Conservation (phyloP, 2,329 filamentous ascomycete genomes). For the Hypoxylon sp. region DNA sequence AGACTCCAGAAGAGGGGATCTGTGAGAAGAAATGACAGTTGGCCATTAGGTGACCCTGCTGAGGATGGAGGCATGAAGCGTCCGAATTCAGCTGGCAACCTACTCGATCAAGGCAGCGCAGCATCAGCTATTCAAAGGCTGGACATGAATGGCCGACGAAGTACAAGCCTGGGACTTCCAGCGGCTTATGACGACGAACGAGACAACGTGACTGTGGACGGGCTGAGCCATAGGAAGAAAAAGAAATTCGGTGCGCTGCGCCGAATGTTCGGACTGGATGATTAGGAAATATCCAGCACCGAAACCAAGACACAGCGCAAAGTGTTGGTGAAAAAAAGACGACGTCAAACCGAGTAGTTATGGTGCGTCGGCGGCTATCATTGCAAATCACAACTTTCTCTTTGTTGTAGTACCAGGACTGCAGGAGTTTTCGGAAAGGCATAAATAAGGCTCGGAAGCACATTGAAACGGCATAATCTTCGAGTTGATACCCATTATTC, state of each 20-base stretch:
- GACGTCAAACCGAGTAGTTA: constrained; percentile 33
- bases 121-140: constrained; percentile 35
- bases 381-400: constrained; percentile 30
- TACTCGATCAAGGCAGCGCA: constrained; percentile 38
- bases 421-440: constrained; percentile 37
- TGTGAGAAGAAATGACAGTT: constrained; percentile 60
- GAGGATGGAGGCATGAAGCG: constrained; percentile 47
- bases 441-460: constrained; percentile 23
- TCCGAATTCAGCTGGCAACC: constrained; percentile 52
- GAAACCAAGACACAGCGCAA: constrained; percentile 38
- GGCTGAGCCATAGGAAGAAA: constrained; percentile 51
- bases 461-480: constrained; percentile 35
- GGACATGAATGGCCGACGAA: constrained; percentile 45
- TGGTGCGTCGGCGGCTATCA: constrained; percentile 30
- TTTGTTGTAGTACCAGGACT: constrained; percentile 39
- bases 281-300: constrained; percentile 57
- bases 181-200: constrained; percentile 52
- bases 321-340: constrained; percentile 46
- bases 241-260: constrained; percentile 72
- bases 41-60: constrained; percentile 63
- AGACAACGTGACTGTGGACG: constrained; percentile 33
- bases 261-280: constrained; percentile 70
- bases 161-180: constrained; percentile 50
- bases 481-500: constrained; percentile 44
- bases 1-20: constrained; percentile 64